Percentiles rank a stretch among this genome's conserved stretches.
These are phyloP conservation scores for Elaeagnus macrophylla DNA, from an alignment of 306 rosid genomes.

Conservation along the genomic window DNA sequence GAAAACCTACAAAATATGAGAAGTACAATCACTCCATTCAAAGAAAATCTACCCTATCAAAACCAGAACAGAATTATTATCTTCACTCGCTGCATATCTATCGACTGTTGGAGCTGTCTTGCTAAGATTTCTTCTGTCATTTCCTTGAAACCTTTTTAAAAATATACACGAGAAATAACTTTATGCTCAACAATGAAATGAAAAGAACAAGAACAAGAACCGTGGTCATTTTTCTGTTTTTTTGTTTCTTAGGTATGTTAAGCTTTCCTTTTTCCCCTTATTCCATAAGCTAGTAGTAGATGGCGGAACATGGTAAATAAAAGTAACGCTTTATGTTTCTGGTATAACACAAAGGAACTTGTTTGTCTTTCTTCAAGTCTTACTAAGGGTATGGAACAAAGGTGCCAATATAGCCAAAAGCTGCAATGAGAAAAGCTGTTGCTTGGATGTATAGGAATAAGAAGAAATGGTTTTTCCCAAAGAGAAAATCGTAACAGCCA, in stretches of 20 bases:
- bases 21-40: slow-evolving; percentile 36
- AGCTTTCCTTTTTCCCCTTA: neutral
- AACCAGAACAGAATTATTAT: slow-evolving; percentile 10
- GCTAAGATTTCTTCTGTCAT: slow-evolving; percentile 26
- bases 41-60: slow-evolving; percentile 17
- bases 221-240: slow-evolving; percentile 29
- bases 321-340: slow-evolving; percentile 11
- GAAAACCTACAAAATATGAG: slow-evolving; percentile 35
- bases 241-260: too few species aligned
- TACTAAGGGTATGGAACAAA: slow-evolving; percentile 53
- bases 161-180: slow-evolving; percentile 47
- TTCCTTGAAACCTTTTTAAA: slow-evolving; percentile 28
- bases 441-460: slow-evolving; percentile 64
- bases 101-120: slow-evolving; percentile 23
- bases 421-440: slow-evolving; percentile 55
- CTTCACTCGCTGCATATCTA: slow-evolving; percentile 12
- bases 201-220: slow-evolving; percentile 15
- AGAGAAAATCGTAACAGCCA: slow-evolving; percentile 54
- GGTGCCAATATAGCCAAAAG: slow-evolving; percentile 80
- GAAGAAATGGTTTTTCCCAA: slow-evolving; percentile 58
- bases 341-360: slow-evolving; percentile 16
- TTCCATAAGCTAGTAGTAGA: slow-evolving; percentile 26
- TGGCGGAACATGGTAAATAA: slow-evolving; percentile 13
- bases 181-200: slow-evolving; percentile 22
- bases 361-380: slow-evolving; percentile 3